Conservation (phyloP, 352 stramenopile species). For the Globisporangium rhizosaccharum region DNA sequence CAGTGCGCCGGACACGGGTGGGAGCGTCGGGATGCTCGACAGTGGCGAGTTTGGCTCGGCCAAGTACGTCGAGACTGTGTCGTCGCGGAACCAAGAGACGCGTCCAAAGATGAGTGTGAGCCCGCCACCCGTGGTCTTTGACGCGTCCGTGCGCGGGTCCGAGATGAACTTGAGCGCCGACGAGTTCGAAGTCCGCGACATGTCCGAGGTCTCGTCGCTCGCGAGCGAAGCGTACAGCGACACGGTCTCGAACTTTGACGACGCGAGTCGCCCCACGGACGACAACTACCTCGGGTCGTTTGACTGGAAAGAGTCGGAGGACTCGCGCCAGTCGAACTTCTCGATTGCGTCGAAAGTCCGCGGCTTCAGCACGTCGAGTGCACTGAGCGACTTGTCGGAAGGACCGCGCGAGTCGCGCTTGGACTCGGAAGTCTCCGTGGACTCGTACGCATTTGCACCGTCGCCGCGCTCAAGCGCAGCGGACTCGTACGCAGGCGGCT, state of each 20-base stretch:
- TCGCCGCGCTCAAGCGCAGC: slow-evolving; percentile 34
- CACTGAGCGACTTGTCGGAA: slow-evolving; percentile 36
- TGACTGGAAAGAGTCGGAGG: slow-evolving; percentile 46
- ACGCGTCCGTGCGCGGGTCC: slow-evolving; percentile 33
- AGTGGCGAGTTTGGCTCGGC: slow-evolving; percentile 17
- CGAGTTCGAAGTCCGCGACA: slow-evolving; percentile 21
- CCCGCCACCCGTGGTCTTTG: slow-evolving; percentile 27
- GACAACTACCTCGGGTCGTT: slow-evolving; percentile 35
- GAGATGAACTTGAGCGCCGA: slow-evolving; percentile 38
- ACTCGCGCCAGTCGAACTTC: slow-evolving; percentile 21
- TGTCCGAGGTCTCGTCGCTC: slow-evolving; percentile 43
- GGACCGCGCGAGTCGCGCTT: slow-evolving; percentile 34
- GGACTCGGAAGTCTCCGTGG: slow-evolving; percentile 60
- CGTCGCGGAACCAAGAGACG: slow-evolving; percentile 35
- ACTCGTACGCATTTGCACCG: slow-evolving; percentile 70
- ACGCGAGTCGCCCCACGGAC: slow-evolving; percentile 32
- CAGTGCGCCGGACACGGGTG: slow-evolving; percentile 15
- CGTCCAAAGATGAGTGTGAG: slow-evolving; percentile 31
- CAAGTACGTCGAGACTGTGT: slow-evolving; percentile 45
- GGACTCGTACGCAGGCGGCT: slow-evolving; percentile 67
- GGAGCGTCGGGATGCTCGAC: slow-evolving; percentile 35
- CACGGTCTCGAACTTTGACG: slow-evolving; percentile 52
- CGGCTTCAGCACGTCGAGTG: slow-evolving; percentile 41
- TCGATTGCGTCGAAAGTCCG: slow-evolving; percentile 20
- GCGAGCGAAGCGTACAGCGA: slow-evolving; percentile 33